Percentiles rank a stretch among this genome's conserved stretches.
Conservation (phyloP, 1,284 basidiomycete genomes). For the Austroboletus niveus region DNA sequence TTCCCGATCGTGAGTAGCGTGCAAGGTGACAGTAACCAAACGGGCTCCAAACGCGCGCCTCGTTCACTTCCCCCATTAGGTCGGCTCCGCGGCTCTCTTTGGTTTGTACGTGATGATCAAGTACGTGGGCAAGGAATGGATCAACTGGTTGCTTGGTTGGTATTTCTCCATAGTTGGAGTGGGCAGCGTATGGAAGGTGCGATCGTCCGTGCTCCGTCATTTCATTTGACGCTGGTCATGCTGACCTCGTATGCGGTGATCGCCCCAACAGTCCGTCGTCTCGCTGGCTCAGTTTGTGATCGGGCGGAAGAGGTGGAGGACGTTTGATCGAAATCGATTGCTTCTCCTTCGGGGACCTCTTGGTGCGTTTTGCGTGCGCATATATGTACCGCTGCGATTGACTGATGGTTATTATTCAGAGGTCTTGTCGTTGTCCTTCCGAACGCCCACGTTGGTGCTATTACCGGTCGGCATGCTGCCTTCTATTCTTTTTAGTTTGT, state of each 20-base stretch:
- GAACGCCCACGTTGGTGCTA: conserved; percentile 65
- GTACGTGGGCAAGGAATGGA: conserved; percentile 80
- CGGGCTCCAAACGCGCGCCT: not conserved
- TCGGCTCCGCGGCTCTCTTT: conserved; percentile 65
- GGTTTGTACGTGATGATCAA: conserved; percentile 71
- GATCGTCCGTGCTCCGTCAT: not conserved
- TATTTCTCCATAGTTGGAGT: conserved; percentile 72
- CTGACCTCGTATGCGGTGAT: not conserved
- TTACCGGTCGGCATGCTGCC: conserved; percentile 65
- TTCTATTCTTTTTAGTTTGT: conserved; percentile 66
- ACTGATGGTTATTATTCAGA: conserved; percentile 31
- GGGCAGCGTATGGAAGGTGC: conserved; percentile 66
- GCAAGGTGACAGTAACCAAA: not conserved
- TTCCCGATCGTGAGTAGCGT: conserved; percentile 64
- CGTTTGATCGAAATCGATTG: conserved; percentile 48
- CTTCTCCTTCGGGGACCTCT: conserved; percentile 42
- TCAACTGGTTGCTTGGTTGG: conserved; percentile 75
- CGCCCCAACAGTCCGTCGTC: conserved; percentile 43
- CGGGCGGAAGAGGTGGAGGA: conserved; percentile 51
- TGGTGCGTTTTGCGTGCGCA: conserved; percentile 34
- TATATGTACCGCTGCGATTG: not conserved
- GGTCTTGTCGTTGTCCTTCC: conserved; percentile 48
- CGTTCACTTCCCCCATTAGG: conserved; percentile 34
- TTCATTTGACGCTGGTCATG: not conserved
- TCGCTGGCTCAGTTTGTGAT: conserved; percentile 47